Conservation (phyloP, 1,284 basidiomycete genomes). For the Hemileia vastatrix region DNA sequence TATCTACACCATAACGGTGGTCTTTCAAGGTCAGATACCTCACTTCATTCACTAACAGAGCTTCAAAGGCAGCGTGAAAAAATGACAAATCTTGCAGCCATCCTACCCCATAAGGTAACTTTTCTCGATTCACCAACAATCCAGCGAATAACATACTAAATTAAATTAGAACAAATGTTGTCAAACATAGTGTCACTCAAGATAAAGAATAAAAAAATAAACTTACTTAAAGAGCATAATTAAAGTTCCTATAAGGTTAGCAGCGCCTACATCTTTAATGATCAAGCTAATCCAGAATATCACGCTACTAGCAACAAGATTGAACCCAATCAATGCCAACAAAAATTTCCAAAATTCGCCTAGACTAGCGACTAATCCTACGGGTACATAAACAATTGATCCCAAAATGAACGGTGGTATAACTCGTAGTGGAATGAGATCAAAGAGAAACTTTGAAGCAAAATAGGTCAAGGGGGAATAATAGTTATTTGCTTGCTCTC, state of each 20-base stretch:
- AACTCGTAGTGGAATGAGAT: constrained; percentile 83
- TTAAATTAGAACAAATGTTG: constrained; percentile 3
- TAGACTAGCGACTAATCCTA: constrained; percentile 83
- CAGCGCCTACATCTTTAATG: constrained; percentile 72
- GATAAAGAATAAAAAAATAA: not conserved
- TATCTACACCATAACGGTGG: constrained; percentile 78
- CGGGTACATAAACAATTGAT: constrained; percentile 82
- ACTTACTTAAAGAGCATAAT: constrained; percentile 96
- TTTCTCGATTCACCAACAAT: constrained; percentile 83
- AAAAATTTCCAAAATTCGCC: constrained; percentile 95
- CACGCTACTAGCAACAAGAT: constrained; percentile 81
- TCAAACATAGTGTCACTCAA: constrained; percentile 9
- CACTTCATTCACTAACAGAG: constrained; percentile 86
- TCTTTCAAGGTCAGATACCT: constrained; percentile 86
- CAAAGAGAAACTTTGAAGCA: constrained; percentile 87
- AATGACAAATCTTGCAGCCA: constrained; percentile 88
- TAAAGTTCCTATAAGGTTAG: constrained; percentile 82
- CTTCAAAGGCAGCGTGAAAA: constrained; percentile 98
- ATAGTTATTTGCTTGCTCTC: constrained; percentile 92
- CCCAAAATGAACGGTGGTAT: constrained; percentile 90
- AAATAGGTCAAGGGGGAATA: constrained; percentile 95
- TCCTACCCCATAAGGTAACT: constrained; percentile 59
- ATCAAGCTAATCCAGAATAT: constrained; percentile 82
- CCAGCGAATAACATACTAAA: constrained; percentile 87
- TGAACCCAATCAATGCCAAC: constrained; percentile 86